Evolutionary conservation across 2,329 filamentous ascomycete species (phyloP).

Genomic region (Blastomyces silverae): DNA sequence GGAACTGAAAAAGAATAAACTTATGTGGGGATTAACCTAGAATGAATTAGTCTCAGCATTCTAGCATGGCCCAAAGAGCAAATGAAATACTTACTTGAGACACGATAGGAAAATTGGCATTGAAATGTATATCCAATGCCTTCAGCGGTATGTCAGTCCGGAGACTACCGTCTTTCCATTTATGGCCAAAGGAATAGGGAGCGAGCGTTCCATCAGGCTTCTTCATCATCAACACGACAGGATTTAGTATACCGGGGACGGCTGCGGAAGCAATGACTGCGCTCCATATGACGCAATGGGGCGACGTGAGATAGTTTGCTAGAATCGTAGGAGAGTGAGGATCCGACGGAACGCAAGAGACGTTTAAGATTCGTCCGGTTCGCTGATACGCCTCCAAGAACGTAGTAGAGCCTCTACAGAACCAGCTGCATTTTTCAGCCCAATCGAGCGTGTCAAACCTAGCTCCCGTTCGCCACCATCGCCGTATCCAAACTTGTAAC

Average conservation of each 20-base stretch:
- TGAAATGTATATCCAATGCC: slow-evolving; percentile 91
- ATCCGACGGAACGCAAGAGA: slow-evolving; percentile 91
- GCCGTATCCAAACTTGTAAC: slow-evolving; percentile 64
- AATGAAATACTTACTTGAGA: slow-evolving; percentile 43
- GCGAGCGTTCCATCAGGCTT: slow-evolving; percentile 66
- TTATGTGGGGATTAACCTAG: slow-evolving; percentile 94
- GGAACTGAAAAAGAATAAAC: slow-evolving; percentile 97
- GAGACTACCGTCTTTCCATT: slow-evolving; percentile 96
- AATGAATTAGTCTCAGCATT: slow-evolving; percentile 35
- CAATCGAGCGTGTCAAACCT: slow-evolving; percentile 91
- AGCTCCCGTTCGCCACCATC: slow-evolving; percentile 90
- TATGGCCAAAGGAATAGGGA: slow-evolving; percentile 95
- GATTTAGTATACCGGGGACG: slow-evolving; percentile 92
- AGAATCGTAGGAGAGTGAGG: slow-evolving; percentile 88
- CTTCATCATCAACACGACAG: slow-evolving; percentile 89
- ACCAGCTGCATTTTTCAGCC: slow-evolving; percentile 82
- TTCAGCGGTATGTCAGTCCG: slow-evolving; percentile 94
- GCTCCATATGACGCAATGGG: slow-evolving; percentile 97
- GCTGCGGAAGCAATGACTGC: slow-evolving; percentile 91
- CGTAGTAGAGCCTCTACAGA: slow-evolving; percentile 81
- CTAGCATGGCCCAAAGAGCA: not conserved
- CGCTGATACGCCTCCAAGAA: slow-evolving; percentile 92
- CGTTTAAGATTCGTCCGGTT: slow-evolving; percentile 89
- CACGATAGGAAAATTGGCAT: slow-evolving; percentile 94
- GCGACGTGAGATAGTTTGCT: slow-evolving; percentile 89